Percentiles rank a stretch among this genome's conserved stretches.
These are phyloP conservation scores for Blastocystis hominis DNA, from an alignment of 352 stramenopile species.

Conservation along the genomic window DNA sequence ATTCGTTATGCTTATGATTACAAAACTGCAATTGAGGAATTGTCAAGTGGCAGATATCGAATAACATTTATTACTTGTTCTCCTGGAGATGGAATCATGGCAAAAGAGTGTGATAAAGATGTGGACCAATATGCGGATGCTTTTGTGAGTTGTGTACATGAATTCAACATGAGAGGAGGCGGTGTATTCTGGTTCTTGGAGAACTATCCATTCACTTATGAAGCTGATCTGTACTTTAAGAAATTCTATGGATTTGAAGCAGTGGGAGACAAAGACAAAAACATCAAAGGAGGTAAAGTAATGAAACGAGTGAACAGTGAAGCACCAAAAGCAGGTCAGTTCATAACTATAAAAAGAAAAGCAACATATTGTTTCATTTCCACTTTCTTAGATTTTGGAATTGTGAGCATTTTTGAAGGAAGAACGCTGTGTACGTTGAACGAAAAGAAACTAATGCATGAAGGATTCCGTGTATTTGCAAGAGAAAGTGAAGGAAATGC, in stretches of 20 bases:
- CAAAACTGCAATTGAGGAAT: constrained; percentile 15
- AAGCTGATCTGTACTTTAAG: no score
- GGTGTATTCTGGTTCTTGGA: no score
- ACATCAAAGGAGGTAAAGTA: background rate
- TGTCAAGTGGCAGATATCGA: no score
- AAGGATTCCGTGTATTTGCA: constrained; percentile 40
- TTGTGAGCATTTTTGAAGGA: constrained; percentile 30
- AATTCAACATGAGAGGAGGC: no score
- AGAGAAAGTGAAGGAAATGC: background rate
- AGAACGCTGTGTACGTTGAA: no score
- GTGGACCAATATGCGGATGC: no score
- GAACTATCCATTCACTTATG: no score
- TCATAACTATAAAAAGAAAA: background rate
- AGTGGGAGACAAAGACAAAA: constrained; percentile 27
- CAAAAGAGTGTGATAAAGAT: no score
- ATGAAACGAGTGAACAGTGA: constrained; percentile 33
- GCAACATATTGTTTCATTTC: background rate
- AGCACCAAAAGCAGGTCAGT: background rate
- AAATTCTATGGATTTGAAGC: no score
- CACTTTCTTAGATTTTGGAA: constrained; percentile 13
- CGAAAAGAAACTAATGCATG: background rate
- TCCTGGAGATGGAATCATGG: no score
- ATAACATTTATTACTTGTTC: no score
- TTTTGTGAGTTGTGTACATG: no score
- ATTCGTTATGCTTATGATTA: constrained; percentile 25